Conservation (phyloP, 176 grass and related monocot genomes). For the Miscanthus lutarioriparius region DNA sequence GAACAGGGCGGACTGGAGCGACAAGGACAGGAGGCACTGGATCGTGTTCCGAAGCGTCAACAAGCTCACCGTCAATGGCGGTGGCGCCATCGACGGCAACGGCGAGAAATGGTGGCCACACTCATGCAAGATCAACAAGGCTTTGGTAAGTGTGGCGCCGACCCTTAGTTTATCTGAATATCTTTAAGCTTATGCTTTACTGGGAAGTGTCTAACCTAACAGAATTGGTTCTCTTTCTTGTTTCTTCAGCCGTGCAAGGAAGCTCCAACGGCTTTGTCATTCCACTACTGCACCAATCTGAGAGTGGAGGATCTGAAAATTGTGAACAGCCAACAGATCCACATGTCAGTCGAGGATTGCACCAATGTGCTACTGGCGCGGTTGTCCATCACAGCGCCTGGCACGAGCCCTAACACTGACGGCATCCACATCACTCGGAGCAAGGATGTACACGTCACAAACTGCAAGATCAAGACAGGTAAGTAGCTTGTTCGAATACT, state of each 20-base stretch:
- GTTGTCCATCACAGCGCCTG: conserved; percentile 28
- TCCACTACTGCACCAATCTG: conserved; percentile 27
- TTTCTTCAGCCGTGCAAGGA: conserved; percentile 57
- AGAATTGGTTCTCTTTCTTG: background rate
- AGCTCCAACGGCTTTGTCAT: conserved; percentile 54
- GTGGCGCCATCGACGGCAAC: conserved; percentile 73
- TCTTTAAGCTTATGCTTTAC: too few relatives aligned
- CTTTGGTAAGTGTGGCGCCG: conserved; percentile 43
- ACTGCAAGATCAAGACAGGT: conserved; percentile 47
- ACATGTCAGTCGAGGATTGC: conserved; percentile 47
- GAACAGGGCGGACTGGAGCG: conserved; percentile 40
- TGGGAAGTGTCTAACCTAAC: background rate
- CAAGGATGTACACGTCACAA: conserved; percentile 9
- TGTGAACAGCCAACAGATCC: conserved; percentile 40
- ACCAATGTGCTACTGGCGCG: background rate
- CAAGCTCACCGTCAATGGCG: conserved; percentile 48
- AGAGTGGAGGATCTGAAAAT: too few relatives aligned
- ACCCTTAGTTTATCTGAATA: background rate
- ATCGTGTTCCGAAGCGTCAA: conserved; percentile 44
- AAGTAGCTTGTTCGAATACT: background rate
- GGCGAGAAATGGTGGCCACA: conserved; percentile 71
- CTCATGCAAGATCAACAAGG: conserved; percentile 71
- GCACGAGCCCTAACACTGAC: conserved; percentile 44
- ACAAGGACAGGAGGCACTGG: conserved; percentile 45
- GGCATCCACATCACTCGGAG: conserved; percentile 50